Conservation (phyloP, 2,329 filamentous ascomycete genomes). For the Penicillium sp. region DNA sequence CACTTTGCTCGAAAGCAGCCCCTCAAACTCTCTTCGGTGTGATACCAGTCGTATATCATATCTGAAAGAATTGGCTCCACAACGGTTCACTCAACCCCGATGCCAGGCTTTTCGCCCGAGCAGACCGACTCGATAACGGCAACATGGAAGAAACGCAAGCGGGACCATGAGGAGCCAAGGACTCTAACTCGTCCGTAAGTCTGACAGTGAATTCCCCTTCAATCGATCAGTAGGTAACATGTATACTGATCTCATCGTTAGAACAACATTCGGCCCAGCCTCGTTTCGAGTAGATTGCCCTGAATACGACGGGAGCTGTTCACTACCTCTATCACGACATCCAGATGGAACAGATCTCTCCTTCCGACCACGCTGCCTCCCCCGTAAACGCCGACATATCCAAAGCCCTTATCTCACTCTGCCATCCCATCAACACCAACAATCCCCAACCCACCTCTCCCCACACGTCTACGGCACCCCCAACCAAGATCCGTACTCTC, state of each 20-base stretch:
- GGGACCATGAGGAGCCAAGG: conserved; percentile 22
- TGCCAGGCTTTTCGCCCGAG: conserved; percentile 22
- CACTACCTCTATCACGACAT: conserved; percentile 17
- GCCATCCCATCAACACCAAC: conserved; percentile 8
- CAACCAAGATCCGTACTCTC: conserved; percentile 22
- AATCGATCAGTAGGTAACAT: no score
- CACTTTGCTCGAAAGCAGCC: background rate
- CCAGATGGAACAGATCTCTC: conserved; percentile 17
- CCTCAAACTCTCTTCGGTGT: background rate
- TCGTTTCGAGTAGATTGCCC: conserved; percentile 14
- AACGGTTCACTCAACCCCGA: conserved; percentile 1
- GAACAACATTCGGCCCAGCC: conserved; percentile 16
- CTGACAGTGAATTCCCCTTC: background rate
- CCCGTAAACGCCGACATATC: conserved; percentile 27
- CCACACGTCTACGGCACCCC: conserved; percentile 19
- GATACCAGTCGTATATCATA: background rate
- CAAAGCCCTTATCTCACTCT: conserved; percentile 21
- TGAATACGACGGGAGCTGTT: conserved; percentile 11
- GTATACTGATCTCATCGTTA: conserved; percentile 3
- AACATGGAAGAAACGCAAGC: conserved; percentile 26
- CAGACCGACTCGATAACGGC: conserved; percentile 15
- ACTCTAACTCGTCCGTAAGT: conserved; percentile 22
- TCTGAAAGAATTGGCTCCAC: conserved; percentile 6
- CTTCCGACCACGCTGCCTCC: conserved; percentile 24
- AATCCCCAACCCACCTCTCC: conserved; percentile 20